Base-by-base conservation (phyloP, 2,329 filamentous ascomycete genomes). In the Paramyrothecium sp. region DNA sequence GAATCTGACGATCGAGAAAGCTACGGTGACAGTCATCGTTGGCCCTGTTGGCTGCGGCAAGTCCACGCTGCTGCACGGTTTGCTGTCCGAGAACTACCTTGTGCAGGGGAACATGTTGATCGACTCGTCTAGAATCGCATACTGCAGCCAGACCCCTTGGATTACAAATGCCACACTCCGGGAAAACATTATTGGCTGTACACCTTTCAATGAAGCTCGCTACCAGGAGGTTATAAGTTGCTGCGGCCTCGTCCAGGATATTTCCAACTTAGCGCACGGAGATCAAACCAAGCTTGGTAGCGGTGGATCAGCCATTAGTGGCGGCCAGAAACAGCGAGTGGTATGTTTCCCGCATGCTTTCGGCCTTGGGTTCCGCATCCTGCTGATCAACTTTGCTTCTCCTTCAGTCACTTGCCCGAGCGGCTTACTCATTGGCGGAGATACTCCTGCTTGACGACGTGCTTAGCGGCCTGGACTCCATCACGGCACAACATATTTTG, bases 391-490 rank as follows among this genome's bases (percentile, higher is more conserved):
- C 19, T 49, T 49, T 49, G 38, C 38, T 44, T 44, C 38, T 30
- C 5, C 4, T 16, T 44, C 13, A 49, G 60, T 60, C 66, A 10
- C 58, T 70, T 17, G 66, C 67, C 0, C 56, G 66, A 51, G 66
- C 67, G 3, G 7, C 69, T 3, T 70, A 68, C 46, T 51, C 65
- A 3, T 57, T 64, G 3, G 54, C 59, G 4, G 56, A 64, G 34
- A 12, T 65, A 2, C 19, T 65, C 3, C 46, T 69, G 16, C 53
- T 70, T 1, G 67, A 70, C 21, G 67, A 70, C 19, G 56, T 68
- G 2, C 62, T 70, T n/a, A 69, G 66, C 22, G 67, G 68, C 0
- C 56, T 70, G 2, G 68, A 70, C 50, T 58, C 61, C 3, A 54
- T 56, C 11, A 68, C 66, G 0, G 60, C 61, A 16, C 54, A 63